A percentile compares a stretch with the other conserved stretches of the same genome.
phyloP scores from a whole-genome alignment of 2,329 filamentous ascomycete species.

The Arthroderma uncinatum region DNA sequence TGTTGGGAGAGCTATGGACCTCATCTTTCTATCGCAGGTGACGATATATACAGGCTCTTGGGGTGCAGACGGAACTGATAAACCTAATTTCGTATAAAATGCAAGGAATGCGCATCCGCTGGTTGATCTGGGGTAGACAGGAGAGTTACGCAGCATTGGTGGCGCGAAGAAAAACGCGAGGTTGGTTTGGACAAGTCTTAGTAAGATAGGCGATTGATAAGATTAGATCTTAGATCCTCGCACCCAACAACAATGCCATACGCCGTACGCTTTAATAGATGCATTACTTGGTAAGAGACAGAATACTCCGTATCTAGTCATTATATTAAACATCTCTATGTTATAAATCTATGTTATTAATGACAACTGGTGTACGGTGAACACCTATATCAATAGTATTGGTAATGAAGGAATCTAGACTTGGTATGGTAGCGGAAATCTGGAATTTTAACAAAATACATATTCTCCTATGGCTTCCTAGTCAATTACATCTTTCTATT shows the following conservation, averaged over 20 bases:
- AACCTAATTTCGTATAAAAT: background rate
- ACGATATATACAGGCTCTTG: background rate
- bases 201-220: conserved; percentile 4
- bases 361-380: too few species aligned
- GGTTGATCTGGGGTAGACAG: conserved; percentile 3
- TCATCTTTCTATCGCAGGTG: conserved; percentile 6
- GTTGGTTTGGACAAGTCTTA: conserved; percentile 4
- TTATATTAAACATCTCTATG: too few species aligned
- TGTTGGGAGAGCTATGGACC: conserved; percentile 3
- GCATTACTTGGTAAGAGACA: too few species aligned
- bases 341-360: too few species aligned
- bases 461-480: background rate
- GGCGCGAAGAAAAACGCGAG: conserved; percentile 5
- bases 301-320: too few species aligned
- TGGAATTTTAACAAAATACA: too few species aligned
- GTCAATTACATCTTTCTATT: background rate
- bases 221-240: background rate
- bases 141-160: background rate
- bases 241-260: too few species aligned
- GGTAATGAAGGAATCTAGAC: too few species aligned
- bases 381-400: too few species aligned
- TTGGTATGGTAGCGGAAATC: too few species aligned
- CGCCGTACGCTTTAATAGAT: too few species aligned
- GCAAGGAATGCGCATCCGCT: conserved; percentile 2
- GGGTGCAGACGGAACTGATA: background rate